Evolutionary conservation across 371 early-diverging fungal genomes (phyloP).

Genomic region (Mortierella sp.): DNA sequence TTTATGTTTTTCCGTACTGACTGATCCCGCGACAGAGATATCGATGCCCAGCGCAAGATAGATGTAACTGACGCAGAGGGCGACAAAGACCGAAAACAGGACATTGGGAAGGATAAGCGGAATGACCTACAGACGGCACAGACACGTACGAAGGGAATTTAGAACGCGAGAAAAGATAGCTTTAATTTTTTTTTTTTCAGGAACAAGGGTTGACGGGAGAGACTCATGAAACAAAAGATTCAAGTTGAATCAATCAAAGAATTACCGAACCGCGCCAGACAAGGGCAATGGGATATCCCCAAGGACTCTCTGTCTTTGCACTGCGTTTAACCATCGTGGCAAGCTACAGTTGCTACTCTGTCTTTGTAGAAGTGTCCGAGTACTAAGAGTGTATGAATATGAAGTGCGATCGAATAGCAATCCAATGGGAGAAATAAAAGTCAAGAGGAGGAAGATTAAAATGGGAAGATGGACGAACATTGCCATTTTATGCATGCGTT

Average conservation of each 20-base stretch:
- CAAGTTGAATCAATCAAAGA: background rate
- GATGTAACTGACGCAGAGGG: conserved; percentile 43
- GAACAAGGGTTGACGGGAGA: too few species aligned
- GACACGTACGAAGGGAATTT: too few species aligned
- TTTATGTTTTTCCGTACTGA: conserved; percentile 12
- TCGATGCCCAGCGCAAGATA: conserved; percentile 26
- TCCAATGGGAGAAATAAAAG: too few species aligned
- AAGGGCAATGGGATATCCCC: conserved; percentile 55
- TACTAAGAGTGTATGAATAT: too few species aligned
- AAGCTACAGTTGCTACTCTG: background rate
- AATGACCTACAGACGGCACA: conserved; percentile 48
- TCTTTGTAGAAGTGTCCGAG: too few species aligned
- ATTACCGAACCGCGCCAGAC: conserved; percentile 54
- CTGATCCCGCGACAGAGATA: conserved; percentile 37
- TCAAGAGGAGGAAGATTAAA: too few species aligned
- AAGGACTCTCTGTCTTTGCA: conserved; percentile 34
- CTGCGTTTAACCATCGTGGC: background rate
- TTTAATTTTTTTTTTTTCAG: too few species aligned
- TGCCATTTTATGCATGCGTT: too few species aligned
- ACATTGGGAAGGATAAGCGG: conserved; percentile 50
- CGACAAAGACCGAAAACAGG: conserved; percentile 39
- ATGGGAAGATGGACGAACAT: too few species aligned
- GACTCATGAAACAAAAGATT: too few species aligned
- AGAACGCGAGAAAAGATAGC: too few species aligned
- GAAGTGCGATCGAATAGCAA: too few species aligned